Evolutionary conservation across 805 yeast species (phyloP), one percentile per base, ranked within the genome.

Genomic region (Saccharomycopsis babjevae): DNA sequence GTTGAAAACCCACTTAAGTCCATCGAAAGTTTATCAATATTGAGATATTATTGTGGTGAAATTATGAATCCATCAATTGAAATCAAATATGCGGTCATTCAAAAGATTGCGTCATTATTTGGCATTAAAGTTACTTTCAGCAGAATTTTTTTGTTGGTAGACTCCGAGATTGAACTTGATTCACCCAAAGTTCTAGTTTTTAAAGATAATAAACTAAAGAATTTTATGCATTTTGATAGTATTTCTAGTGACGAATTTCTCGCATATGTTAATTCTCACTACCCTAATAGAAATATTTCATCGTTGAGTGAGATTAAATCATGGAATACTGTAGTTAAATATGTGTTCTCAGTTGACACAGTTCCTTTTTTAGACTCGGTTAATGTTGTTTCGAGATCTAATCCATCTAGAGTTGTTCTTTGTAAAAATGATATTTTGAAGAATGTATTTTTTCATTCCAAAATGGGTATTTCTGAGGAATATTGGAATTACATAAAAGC

Each of bases 71-170:
- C 52, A 46, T 46, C 52, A 18, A 28, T 46, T 20, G 52, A 20
- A 22, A 46, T 46, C 16, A 46, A 46, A 25, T 46, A 46, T 40
- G 50, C 58, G 25, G 46, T 56, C 22, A 56, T 56, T 28, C 58
- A 56, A 42, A 56, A 42, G 20, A 56, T 56, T 40, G 58, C 58
- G 15, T 46, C 52, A 25, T 22, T 46, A 15, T 28, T 46, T 5
- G 52, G 52, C 28, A 46, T 46, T 46, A 22, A 46, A 18, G 25
- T 46, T 11, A 10, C 52, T 18, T 46, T 46, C 15, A 46, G 52
- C 28, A 25, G 52, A 10, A 46, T 46, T 46, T 46, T 46, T 46
- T 13, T 46, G 32, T 46, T 46, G 22, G 32, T 46, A 2, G 52
- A 22, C 10, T 20, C 52, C 13, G 52, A 46, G 8, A 18, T 13